Conservation (phyloP, 805 yeast genomes). For the Wickerhamiella azyma region DNA sequence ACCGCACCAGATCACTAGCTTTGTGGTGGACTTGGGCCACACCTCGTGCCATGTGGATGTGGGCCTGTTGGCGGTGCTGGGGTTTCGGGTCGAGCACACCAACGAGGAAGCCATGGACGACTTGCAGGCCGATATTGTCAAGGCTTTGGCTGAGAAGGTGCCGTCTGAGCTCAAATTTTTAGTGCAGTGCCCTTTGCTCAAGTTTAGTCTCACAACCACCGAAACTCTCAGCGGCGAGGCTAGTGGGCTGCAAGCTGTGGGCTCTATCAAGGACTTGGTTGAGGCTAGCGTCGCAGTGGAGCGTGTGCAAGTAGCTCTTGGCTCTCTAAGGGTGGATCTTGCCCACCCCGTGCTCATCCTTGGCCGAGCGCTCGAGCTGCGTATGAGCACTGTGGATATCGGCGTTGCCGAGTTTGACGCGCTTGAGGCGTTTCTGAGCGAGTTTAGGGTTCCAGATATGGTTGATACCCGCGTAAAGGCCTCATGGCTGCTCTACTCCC, state of each 20-base stretch:
- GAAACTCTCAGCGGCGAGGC: background rate
- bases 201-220: background rate
- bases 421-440: background rate
- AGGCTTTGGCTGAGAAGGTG: constrained; percentile 25
- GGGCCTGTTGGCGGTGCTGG: constrained; percentile 1
- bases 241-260: background rate
- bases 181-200: background rate
- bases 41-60: constrained; percentile 22
- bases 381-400: background rate
- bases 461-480: background rate
- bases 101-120: constrained; percentile 44
- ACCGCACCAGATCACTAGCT: constrained; percentile 30
- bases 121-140: constrained; percentile 47
- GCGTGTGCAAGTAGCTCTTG: background rate
- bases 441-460: background rate
- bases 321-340: background rate
- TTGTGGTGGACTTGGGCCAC: constrained; percentile 42
- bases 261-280: background rate
- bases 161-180: background rate
- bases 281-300: background rate
- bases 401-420: background rate
- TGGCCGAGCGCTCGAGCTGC: background rate
- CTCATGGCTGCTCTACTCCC: background rate
- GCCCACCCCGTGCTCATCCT: background rate
- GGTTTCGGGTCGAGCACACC: constrained; percentile 27